Evolutionary conservation across 768 basidiomycete species (phyloP).

Genomic region (Calocera viscosa): DNA sequence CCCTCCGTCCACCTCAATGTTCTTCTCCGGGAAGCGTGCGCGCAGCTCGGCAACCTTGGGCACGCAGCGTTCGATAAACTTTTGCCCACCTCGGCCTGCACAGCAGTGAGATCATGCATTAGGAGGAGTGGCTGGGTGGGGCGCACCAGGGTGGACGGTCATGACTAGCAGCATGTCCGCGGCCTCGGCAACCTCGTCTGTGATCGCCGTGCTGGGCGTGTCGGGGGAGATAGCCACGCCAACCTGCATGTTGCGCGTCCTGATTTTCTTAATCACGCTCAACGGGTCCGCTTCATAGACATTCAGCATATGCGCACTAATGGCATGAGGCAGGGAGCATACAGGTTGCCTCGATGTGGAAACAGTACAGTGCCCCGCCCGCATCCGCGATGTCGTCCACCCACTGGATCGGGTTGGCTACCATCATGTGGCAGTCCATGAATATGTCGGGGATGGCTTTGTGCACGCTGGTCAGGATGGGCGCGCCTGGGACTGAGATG

Average conservation of each 20-base stretch:
- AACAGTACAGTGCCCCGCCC: slow-evolving; percentile 88
- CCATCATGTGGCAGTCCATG: slow-evolving; percentile 99
- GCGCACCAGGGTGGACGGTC: slow-evolving; percentile 85
- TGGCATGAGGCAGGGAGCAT: slow-evolving; percentile 23
- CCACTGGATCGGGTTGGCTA: slow-evolving; percentile 82
- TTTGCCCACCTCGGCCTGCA: slow-evolving; percentile 84
- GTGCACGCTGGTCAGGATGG: slow-evolving; percentile 70
- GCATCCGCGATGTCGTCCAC: slow-evolving; percentile 91
- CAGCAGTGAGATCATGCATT: not conserved
- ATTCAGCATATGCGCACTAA: not conserved
- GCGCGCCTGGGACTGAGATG: slow-evolving; percentile 47
- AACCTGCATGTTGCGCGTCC: slow-evolving; percentile 75
- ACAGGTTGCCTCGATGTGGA: slow-evolving; percentile 92
- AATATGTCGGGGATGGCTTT: slow-evolving; percentile 88
- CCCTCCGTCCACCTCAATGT: slow-evolving; percentile 97
- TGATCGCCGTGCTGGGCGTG: slow-evolving; percentile 78
- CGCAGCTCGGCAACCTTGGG: slow-evolving; percentile 88
- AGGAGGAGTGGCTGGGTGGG: not conserved
- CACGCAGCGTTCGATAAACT: slow-evolving; percentile 85
- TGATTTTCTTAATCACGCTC: slow-evolving; percentile 68
- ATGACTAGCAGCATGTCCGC: slow-evolving; percentile 96
- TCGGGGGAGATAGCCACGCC: slow-evolving; percentile 96
- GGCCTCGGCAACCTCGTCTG: slow-evolving; percentile 64
- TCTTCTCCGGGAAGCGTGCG: slow-evolving; percentile 77
- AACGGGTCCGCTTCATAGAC: slow-evolving; percentile 47